Conservation (phyloP, 2,329 filamentous ascomycete species). For the Alternaria atra region DNA sequence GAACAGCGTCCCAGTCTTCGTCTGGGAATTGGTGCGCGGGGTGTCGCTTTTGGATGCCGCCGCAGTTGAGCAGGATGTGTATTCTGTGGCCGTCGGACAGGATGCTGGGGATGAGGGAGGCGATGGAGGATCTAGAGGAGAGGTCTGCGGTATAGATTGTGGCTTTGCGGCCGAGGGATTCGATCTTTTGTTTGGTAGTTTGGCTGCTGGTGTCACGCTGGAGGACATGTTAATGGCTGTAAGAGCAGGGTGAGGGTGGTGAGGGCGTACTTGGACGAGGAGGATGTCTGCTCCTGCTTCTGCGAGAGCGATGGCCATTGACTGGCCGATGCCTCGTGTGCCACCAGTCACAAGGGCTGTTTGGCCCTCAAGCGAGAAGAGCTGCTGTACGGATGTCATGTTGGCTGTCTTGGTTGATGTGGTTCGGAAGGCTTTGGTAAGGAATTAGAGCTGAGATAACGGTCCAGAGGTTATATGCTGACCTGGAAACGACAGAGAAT, state of each 20-base stretch:
- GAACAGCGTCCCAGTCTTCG: constrained; percentile 78
- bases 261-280: constrained; percentile 56
- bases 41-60: constrained; percentile 83
- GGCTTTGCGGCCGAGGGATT: constrained; percentile 71
- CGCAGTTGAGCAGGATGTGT: constrained; percentile 84
- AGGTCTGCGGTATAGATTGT: constrained; percentile 76
- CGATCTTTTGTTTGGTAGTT: constrained; percentile 68
- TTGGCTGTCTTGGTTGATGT: constrained; percentile 8
- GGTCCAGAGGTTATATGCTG: not conserved
- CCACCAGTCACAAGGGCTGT: constrained; percentile 61
- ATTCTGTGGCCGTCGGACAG: constrained; percentile 71
- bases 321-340: constrained; percentile 60
- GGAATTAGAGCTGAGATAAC: not conserved
- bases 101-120: constrained; percentile 67
- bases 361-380: constrained; percentile 61
- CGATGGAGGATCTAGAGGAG: constrained; percentile 66
- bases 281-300: constrained; percentile 62
- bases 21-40: constrained; percentile 79
- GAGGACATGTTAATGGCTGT: constrained; percentile 1
- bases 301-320: constrained; percentile 61
- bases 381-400: constrained; percentile 48
- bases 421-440: constrained; percentile 16
- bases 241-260: not conserved
- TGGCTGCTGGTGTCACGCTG: constrained; percentile 65
- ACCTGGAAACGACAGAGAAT: not conserved